A percentile compares a stretch with the other conserved stretches of the same genome.
These are phyloP conservation scores for Pyricularia pennisetigena DNA, from an alignment of 2,329 filamentous ascomycete genomes.

Conservation along the genomic window DNA sequence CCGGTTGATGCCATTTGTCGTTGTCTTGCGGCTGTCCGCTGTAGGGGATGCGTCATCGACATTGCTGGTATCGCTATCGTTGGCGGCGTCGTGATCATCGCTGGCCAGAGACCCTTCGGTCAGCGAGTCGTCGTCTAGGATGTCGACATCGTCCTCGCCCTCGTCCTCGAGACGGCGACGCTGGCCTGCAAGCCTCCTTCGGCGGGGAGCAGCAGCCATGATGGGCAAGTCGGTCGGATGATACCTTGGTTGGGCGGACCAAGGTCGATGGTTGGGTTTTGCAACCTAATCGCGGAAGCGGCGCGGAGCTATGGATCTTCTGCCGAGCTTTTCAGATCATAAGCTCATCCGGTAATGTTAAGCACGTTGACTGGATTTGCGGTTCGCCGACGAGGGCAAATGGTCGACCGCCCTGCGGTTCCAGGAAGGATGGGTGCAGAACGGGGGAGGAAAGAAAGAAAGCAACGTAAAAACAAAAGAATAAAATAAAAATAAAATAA, in stretches of 20 bases:
- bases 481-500: neutral
- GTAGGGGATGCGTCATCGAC: slow-evolving; percentile 46
- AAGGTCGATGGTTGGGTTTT: neutral
- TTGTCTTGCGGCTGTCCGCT: slow-evolving; percentile 27
- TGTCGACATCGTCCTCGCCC: slow-evolving; percentile 50
- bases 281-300: neutral
- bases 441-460: neutral
- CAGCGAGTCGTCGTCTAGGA: slow-evolving; percentile 52
- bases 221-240: slow-evolving; percentile 6
- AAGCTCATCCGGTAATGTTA: neutral
- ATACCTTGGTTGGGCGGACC: neutral
- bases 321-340: neutral
- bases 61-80: slow-evolving; percentile 56
- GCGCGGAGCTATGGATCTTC: neutral
- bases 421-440: neutral
- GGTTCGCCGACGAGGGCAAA: neutral
- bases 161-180: slow-evolving; percentile 62
- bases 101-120: slow-evolving; percentile 54
- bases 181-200: slow-evolving; percentile 57
- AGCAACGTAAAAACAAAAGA: neutral
- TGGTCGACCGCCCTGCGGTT: slow-evolving; percentile 5
- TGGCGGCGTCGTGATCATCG: slow-evolving; percentile 49
- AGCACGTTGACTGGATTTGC: neutral
- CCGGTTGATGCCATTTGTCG: slow-evolving; percentile 31
- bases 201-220: slow-evolving; percentile 32